Conservation (phyloP, 805 yeast genomes). For the Teunomyces aglyptinius region DNA sequence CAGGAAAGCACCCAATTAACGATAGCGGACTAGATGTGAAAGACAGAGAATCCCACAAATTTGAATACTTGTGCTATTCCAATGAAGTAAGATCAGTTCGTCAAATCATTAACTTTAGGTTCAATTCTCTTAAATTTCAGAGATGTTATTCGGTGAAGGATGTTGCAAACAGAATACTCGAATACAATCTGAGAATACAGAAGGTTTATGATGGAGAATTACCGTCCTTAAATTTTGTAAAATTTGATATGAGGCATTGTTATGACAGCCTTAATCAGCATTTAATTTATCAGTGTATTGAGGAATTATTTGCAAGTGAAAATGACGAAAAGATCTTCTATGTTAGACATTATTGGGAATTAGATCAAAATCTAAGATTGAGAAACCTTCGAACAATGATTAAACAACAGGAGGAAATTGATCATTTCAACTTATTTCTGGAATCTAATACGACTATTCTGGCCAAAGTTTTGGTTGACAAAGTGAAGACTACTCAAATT, state of each 20-base stretch:
- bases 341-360: conserved; percentile 16
- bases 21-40: conserved; percentile 7
- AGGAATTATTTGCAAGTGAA: conserved; percentile 25
- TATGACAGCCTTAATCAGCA: conserved; percentile 67
- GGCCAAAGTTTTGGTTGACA: conserved; percentile 22
- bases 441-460: neutral
- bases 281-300: conserved; percentile 35
- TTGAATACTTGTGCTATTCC: conserved; percentile 32
- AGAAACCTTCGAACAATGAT: conserved; percentile 12
- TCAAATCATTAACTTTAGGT: conserved; percentile 20
- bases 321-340: conserved; percentile 16
- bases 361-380: neutral
- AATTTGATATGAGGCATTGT: conserved; percentile 75
- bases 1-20: conserved; percentile 21
- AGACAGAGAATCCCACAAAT: conserved; percentile 28
- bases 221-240: conserved; percentile 50
- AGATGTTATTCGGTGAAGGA: conserved; percentile 45
- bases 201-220: conserved; percentile 11
- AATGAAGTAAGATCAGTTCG: conserved; percentile 45
- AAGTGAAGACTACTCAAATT: conserved; percentile 32
- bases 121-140: conserved; percentile 10
- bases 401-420: conserved; percentile 12
- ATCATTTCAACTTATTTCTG: conserved; percentile 13
- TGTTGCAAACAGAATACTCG: conserved; percentile 36
- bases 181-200: conserved; percentile 31